These are phyloP conservation scores for Sechiopsis laciniata DNA, from an alignment of 306 rosid genomes.

Conservation along the genomic window DNA sequence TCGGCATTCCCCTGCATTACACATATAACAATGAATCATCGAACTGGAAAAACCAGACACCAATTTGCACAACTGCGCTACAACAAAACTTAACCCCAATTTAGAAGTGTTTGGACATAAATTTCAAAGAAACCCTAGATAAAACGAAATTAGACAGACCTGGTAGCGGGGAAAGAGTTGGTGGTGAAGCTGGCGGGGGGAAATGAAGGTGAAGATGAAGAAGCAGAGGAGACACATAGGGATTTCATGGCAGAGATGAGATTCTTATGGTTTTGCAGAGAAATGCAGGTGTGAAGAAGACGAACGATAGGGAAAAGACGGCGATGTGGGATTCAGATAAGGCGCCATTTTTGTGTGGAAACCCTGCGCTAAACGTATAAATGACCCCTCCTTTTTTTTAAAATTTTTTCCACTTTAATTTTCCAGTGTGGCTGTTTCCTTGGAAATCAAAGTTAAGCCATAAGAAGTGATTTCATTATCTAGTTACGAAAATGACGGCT, in stretches of 20 bases:
- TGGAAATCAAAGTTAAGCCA: background rate
- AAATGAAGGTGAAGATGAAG: conserved; percentile 14
- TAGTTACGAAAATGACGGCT: background rate
- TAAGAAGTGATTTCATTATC: background rate
- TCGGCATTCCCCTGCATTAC: background rate
- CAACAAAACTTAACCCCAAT: background rate
- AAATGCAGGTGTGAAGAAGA: background rate
- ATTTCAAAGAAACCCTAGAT: background rate
- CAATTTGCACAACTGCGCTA: background rate
- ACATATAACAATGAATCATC: background rate
- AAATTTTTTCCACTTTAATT: background rate
- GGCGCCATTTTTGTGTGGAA: conserved; percentile 26
- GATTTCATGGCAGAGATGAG: conserved; percentile 19
- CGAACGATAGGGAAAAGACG: background rate
- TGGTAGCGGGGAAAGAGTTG: background rate
- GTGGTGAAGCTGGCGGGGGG: conserved; percentile 9
- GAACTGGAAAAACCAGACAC: background rate
- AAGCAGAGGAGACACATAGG: conserved; percentile 21
- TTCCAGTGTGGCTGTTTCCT: background rate
- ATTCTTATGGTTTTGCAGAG: background rate
- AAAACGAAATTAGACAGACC: background rate
- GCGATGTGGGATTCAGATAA: conserved; percentile 18
- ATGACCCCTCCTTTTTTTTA: background rate
- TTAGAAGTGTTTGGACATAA: background rate
- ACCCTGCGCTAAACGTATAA: conserved; percentile 21